Base-by-base conservation (phyloP, 2,329 filamentous ascomycete genomes). In the Nemania bipapillata region DNA sequence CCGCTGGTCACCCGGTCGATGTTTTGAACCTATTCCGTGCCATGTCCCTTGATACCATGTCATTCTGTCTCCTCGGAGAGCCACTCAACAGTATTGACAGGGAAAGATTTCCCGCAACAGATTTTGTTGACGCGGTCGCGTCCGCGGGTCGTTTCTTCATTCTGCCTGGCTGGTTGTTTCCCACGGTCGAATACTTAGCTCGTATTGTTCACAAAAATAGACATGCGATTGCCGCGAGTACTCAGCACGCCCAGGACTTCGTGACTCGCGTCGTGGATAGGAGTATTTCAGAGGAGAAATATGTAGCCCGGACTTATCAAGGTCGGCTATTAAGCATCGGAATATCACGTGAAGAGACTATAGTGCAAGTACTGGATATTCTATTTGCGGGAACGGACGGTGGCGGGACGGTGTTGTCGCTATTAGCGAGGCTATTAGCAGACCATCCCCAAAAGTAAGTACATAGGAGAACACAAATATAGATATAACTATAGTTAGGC, bases 261-360 rank as follows among this genome's bases (percentile, higher is more conserved):
- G 54, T 22, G 24, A 24, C 54, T 15, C 54, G 54, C 17, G 35
- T 57, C 24, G 37, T 57, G 5, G 54, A 57, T 5, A 30, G 24
- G 22, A 35, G 22, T 24, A 57, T 57, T 17, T 26, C 22, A 9
- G 35, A 32, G 30, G 24, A 45, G 35, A 30, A 45, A 45, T 8
- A 1, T 22, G 22, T 1, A 15, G 8, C 20, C 22, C 20, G 24
- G 12, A 57, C 54, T 28, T 57, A 57, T 45, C 47, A 50, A 15
- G 47, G 47, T 3, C 47, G 20, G 22, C 54, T 57, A 28, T 35
- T 57, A 1, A 45, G 24, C 5, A 35, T 22, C 7, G 54, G 54
- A 20, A 37, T 57, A 22, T 57, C 54, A 30, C 54, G 54, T 1
- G 35, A 57, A 15, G 54, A 57, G 54, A 45, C 54, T n/a, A 57